Base-by-base conservation (phyloP, 2,329 filamentous ascomycete genomes). In the Parascedosporium putredinis region DNA sequence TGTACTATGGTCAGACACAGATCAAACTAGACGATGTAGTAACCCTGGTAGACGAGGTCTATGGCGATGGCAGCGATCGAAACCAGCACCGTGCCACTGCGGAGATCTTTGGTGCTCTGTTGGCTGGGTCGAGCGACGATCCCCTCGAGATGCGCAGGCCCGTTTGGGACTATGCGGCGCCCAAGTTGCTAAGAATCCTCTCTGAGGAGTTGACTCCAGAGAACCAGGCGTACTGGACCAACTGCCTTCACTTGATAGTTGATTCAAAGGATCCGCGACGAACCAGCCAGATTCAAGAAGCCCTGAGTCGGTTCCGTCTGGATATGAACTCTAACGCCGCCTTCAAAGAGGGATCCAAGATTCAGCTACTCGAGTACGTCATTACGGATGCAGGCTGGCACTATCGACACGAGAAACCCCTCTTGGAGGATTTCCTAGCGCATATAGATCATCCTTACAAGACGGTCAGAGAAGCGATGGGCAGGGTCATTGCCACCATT, bases 361-460 rank as follows among this genome's bases (percentile, higher is more conserved):
- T 98, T 14, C 84, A 93, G 56, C 72, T 98, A 25, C 73, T 98
- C 16, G 88, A 96, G 57, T 88, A 95, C 56, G 79, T 87, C 54
- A 86, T 98, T 52, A 82, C 83, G 42, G 89, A 95, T 59, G 79
- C 83, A 31, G 93, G 93, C 1, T 98, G 94, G 93, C 93, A 98
- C 64, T 98, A 96, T 73, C 88, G 88, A 54, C 74, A 88, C 9
- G 88, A 94, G 57, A 81, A 88, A 66, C 89, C 90, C 0, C 91
- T 98, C 47, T 71, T 95, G 5, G 75, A 94, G 29, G 82, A 98
- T 64, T 96, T 97, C 67, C 72, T 98, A 53, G 74, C 78, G 22
- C 93, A 98, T 63, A 81, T 98, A 36, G 89, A 98, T 61, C 93
- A 98, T 64, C 93, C 93, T 0, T 98, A 98, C 71, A 98, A 98